Conservation (phyloP, 2,329 filamentous ascomycete genomes). For the Nemania serpens region DNA sequence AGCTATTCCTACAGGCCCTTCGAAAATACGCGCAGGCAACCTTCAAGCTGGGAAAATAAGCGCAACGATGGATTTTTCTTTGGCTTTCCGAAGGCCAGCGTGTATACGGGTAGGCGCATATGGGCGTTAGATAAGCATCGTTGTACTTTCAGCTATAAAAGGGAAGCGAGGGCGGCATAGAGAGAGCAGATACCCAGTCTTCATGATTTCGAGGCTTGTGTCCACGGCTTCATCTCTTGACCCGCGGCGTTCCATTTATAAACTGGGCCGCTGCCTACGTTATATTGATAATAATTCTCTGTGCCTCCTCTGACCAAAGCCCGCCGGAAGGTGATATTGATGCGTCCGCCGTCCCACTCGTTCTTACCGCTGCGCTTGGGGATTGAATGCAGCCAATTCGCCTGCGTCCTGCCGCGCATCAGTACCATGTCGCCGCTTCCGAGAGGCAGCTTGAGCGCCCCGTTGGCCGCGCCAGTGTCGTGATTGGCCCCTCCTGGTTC, state of each 20-base stretch:
- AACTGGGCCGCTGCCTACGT: constrained; percentile 72
- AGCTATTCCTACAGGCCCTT: constrained; percentile 85
- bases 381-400: constrained; percentile 77
- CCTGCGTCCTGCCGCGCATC: constrained; percentile 77
- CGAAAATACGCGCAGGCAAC: constrained; percentile 85
- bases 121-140: constrained; percentile 5
- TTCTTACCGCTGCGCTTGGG: constrained; percentile 72
- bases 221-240: constrained; percentile 55
- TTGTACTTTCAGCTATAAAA: background rate
- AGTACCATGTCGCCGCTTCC: constrained; percentile 77
- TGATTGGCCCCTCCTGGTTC: constrained; percentile 25
- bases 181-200: constrained; percentile 28
- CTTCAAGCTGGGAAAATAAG: constrained; percentile 77
- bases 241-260: constrained; percentile 67
- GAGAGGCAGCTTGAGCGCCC: constrained; percentile 56
- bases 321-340: constrained; percentile 79
- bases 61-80: constrained; percentile 1
- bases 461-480: constrained; percentile 37
- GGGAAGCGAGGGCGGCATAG: constrained; percentile 1
- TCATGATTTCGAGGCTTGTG: constrained; percentile 12
- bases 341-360: constrained; percentile 64
- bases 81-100: background rate
- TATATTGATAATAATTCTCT: constrained; percentile 85
- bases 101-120: background rate
- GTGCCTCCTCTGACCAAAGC: constrained; percentile 74